These are phyloP conservation scores for Yueomyces sinensis DNA, from an alignment of 805 yeast species.

Conservation along the genomic window DNA sequence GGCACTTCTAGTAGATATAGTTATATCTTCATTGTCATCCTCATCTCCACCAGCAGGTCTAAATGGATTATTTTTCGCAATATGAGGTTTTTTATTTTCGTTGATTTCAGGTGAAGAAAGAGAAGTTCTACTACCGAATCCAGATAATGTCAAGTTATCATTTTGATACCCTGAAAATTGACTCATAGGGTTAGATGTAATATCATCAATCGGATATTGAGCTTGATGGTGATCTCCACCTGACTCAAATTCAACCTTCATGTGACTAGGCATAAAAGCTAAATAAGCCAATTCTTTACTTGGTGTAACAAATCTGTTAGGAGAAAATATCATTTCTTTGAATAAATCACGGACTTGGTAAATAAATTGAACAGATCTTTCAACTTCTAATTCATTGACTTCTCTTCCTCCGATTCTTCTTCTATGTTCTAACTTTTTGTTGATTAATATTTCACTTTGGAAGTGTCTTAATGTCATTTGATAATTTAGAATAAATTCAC, in stretches of 20 bases:
- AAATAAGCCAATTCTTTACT: constrained; percentile 73
- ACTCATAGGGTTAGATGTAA: neutral
- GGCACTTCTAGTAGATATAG: constrained; percentile 18
- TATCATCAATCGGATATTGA: neutral
- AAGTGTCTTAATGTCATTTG: constrained; percentile 25
- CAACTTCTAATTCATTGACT: constrained; percentile 67
- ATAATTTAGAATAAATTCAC: constrained; percentile 51
- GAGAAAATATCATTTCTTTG: constrained; percentile 50
- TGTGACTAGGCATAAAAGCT: constrained; percentile 65
- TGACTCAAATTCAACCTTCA: constrained; percentile 46
- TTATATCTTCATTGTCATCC: constrained; percentile 5
- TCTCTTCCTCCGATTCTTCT: constrained; percentile 82
- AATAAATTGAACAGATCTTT: constrained; percentile 72
- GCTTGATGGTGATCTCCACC: neutral
- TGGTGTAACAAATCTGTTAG: constrained; percentile 61
- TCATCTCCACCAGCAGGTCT: constrained; percentile 1
- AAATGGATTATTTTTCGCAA: neutral
- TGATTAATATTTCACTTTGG: constrained; percentile 8
- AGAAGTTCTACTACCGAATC: neutral
- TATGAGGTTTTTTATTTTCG: neutral
- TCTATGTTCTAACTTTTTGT: neutral
- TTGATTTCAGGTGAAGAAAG: neutral
- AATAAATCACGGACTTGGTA: constrained; percentile 60
- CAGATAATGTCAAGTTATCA: neutral
- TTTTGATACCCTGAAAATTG: neutral